These are phyloP conservation scores for Myxozyma vanderwaltii DNA, from an alignment of 805 yeast genomes.

Conservation along the genomic window DNA sequence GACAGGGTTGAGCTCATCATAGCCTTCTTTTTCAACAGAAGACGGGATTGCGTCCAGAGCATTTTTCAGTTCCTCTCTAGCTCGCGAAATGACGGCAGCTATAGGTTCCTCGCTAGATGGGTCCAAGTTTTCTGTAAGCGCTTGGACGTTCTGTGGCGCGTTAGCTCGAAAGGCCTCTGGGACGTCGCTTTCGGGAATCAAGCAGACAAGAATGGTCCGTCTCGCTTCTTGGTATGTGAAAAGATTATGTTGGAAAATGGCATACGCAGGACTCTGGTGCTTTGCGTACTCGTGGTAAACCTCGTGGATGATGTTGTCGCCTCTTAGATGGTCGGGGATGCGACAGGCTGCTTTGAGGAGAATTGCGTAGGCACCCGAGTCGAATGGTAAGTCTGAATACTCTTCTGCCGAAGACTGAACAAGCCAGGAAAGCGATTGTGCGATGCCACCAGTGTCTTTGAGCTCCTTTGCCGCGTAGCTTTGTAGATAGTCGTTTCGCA, in stretches of 20 bases:
- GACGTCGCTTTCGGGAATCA: conserved; percentile 14
- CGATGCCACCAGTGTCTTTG: conserved; percentile 8
- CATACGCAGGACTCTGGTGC: neutral
- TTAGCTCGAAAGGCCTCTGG: conserved; percentile 8
- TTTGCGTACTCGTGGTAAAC: neutral
- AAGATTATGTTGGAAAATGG: conserved; percentile 10
- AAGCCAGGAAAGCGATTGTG: conserved; percentile 12
- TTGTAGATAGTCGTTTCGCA: conserved; percentile 24
- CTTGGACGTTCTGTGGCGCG: neutral
- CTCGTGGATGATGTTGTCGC: conserved; percentile 9
- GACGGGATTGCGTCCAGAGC: conserved; percentile 15
- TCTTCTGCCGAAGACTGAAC: neutral
- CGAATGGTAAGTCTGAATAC: conserved; percentile 4
- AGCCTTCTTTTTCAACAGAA: conserved; percentile 25
- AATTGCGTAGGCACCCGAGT: conserved; percentile 20
- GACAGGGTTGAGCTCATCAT: conserved; percentile 27
- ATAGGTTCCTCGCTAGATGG: neutral
- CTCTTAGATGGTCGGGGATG: conserved; percentile 9
- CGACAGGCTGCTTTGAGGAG: conserved; percentile 16
- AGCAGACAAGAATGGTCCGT: conserved; percentile 7
- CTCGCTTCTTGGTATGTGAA: conserved; percentile 17
- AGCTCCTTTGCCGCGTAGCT: conserved; percentile 15
- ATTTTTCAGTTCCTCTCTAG: neutral
- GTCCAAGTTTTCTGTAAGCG: neutral
- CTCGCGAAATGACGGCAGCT: neutral